These are phyloP conservation scores for Daldinia grandis DNA, from an alignment of 495 filamentous ascomycete species.

Conservation along the genomic window DNA sequence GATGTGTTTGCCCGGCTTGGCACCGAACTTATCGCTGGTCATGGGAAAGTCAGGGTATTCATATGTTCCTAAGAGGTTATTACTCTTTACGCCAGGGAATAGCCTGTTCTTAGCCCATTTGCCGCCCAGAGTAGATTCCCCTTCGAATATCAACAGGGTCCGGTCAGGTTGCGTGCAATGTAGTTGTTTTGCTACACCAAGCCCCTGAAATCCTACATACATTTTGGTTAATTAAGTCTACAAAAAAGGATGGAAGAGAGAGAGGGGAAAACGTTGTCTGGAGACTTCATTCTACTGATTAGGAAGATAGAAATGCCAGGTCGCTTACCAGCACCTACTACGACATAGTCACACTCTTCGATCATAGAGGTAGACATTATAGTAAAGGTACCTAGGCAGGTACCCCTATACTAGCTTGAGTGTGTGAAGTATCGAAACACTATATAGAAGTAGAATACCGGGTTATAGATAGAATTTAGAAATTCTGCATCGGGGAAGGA, in stretches of 20 bases:
- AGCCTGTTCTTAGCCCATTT: background rate
- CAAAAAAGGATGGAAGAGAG: no score
- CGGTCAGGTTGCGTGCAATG: slow-evolving; percentile 12
- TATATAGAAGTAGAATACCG: background rate
- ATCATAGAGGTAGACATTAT: background rate
- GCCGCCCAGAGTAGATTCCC: background rate
- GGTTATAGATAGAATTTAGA: background rate
- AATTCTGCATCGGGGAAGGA: no score
- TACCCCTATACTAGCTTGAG: background rate
- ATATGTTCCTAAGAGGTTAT: slow-evolving; percentile 69
- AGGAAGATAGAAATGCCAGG: background rate
- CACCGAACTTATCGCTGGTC: slow-evolving; percentile 62
- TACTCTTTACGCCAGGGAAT: slow-evolving; percentile 64
- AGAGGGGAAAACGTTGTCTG: background rate
- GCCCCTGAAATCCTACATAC: slow-evolving; percentile 14
- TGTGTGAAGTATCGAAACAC: background rate
- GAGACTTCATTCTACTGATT: background rate
- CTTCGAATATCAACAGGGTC: slow-evolving; percentile 9
- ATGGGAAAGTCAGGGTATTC: slow-evolving; percentile 81
- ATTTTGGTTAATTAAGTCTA: background rate
- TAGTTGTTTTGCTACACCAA: slow-evolving; percentile 25
- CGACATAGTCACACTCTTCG: slow-evolving; percentile 12
- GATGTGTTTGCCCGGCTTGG: slow-evolving; percentile 71
- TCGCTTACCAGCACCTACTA: slow-evolving; percentile 25
- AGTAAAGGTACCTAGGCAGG: background rate